Base-by-base conservation (phyloP, 129 eudicot species). In the Helianthus annuus region DNA sequence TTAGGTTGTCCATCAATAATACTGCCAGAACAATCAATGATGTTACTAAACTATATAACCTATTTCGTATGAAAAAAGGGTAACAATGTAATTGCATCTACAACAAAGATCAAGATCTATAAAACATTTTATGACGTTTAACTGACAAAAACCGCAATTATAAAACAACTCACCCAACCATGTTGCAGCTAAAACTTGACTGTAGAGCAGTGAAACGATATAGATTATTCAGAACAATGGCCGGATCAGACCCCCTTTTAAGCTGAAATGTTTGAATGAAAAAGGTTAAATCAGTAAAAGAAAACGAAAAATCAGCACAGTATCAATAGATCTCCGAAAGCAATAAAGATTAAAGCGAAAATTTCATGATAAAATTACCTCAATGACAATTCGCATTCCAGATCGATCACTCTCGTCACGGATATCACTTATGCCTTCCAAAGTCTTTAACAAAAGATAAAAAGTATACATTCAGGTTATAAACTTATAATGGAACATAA, bases 351-450 rank as follows among this genome's bases (percentile, higher is more conserved):
- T 38, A 27, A 74, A 48, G 42, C 64, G 64, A 68, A 8, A 82
- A 52, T 64, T 51, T 70, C 59, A 72, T 36, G 68, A 44, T 10
- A 49, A 4, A 10, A 49, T 10, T 88, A 94, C 98, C 98, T 94
- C 98, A 57, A 94, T 94, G 70, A 94, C 98, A 44, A 94, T 75
- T 22, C 98, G 98, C 98, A 94, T 94, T 79, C 98, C 98, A 68
- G 88, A 76, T 55, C 98, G 91, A 81, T 94, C 98, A 84, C 98
- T 94, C 82, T 94, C 98, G 81, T 94, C 97, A 53, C 98, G 98
- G 54, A 90, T 90, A 68, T 94, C 98, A 79, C 98, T 94, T 64
- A 94, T 83, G 66, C 98, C 98, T 75, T 94, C 97, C 78, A 94
- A 82, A 64, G 40, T 83, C 98, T 94, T 69, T 69, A 55, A 45